These are phyloP conservation scores for Rhododendron molle DNA, from an alignment of 148 eudicot species.

Conservation along the genomic window DNA sequence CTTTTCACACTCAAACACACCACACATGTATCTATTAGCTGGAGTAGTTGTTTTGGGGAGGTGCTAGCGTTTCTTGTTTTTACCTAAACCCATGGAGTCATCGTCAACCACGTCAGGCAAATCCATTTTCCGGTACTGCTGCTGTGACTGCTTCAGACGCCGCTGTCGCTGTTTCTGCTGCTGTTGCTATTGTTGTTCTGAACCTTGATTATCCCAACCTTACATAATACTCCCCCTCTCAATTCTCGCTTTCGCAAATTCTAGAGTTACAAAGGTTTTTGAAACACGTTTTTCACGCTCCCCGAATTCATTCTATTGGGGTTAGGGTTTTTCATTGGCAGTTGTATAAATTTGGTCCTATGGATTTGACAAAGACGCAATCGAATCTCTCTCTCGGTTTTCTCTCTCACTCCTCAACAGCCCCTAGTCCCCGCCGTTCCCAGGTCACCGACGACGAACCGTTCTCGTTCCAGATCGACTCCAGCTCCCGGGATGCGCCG, in stretches of 20 bases:
- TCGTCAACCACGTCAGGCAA: background rate
- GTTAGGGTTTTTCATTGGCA: background rate
- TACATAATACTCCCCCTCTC: background rate
- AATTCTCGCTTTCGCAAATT: background rate
- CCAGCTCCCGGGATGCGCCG: conserved; percentile 34
- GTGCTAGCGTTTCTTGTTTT: background rate
- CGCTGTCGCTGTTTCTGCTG: conserved; percentile 13
- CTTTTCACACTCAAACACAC: background rate
- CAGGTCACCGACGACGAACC: conserved; percentile 50
- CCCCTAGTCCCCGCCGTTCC: conserved; percentile 10
- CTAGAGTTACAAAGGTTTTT: background rate
- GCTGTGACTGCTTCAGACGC: background rate
- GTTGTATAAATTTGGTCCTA: background rate
- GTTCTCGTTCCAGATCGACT: conserved; percentile 59
- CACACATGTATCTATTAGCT: background rate
- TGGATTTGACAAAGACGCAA: conserved; percentile 47
- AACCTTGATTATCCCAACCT: background rate
- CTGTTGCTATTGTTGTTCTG: background rate
- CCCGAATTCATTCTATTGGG: background rate
- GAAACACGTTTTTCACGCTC: background rate
- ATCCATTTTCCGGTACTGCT: background rate
- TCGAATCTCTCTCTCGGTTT: conserved; percentile 52
- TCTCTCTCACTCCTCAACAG: conserved; percentile 27
- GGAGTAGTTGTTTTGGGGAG: background rate
- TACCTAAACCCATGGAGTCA: background rate